phyloP scores from a whole-genome alignment of 441 rosid species.

The Lepidium campestre region DNA sequence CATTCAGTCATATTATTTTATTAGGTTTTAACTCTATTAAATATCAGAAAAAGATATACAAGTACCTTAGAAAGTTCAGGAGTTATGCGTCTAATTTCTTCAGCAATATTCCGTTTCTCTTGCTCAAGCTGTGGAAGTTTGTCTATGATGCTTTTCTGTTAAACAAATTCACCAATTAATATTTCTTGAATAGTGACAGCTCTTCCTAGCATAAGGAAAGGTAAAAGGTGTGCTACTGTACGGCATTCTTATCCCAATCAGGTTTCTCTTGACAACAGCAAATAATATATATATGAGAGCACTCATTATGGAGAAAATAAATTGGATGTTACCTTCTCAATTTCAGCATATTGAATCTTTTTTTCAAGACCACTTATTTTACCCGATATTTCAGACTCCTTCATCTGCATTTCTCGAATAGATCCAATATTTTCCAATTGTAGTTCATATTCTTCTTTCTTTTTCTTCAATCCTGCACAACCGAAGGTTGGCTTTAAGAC shows the following conservation, averaged over 20 bases:
- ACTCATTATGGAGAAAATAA: slow-evolving; percentile 1
- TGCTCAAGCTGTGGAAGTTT: slow-evolving; percentile 71
- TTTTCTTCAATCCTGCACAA: slow-evolving; percentile 62
- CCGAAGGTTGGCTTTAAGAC: slow-evolving; percentile 11
- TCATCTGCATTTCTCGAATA: slow-evolving; percentile 91
- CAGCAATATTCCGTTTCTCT: slow-evolving; percentile 66
- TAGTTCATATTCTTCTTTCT: slow-evolving; percentile 73
- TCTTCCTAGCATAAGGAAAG: not conserved
- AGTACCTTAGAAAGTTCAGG: slow-evolving; percentile 76
- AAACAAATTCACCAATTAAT: slow-evolving; percentile 16
- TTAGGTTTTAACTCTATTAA: slow-evolving; percentile 7
- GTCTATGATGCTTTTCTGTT: slow-evolving; percentile 87
- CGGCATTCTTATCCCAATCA: not conserved
- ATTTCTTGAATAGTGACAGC: not conserved
- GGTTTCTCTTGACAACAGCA: not conserved
- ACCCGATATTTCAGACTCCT: slow-evolving; percentile 91
- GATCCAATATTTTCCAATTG: slow-evolving; percentile 89
- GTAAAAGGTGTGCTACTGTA: not conserved
- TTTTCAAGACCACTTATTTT: slow-evolving; percentile 96
- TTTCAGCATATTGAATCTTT: slow-evolving; percentile 95
- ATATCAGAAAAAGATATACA: slow-evolving; percentile 13
- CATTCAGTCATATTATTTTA: slow-evolving; percentile 18
- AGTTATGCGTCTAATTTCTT: slow-evolving; percentile 58
- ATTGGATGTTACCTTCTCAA: slow-evolving; percentile 67
- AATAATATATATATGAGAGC: not conserved